Evolutionary conservation across 1,284 basidiomycete species (phyloP), one percentile per base, ranked within the genome.

Genomic region (Trametes sp.): DNA sequence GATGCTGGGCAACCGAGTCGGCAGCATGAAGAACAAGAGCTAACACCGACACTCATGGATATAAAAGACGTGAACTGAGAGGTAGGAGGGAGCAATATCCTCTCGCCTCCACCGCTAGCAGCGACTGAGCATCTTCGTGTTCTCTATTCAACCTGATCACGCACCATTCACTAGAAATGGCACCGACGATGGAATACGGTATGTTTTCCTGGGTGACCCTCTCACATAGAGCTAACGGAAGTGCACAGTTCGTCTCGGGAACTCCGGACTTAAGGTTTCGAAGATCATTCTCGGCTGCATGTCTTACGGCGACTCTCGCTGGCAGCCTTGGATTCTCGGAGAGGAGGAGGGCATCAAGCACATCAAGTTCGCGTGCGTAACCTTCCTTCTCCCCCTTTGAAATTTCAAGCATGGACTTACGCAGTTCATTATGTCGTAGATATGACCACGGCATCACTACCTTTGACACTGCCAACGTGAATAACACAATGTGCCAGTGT

Each of bases 351-450:
- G 65, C 19, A 63, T 76, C 42, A 50, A 54, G 52, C 59, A 78
- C 59, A 76, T 81, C 69, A 77, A 79, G 69, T 72, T 65, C 19
- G 79, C 78, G 76, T 60, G 8, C 7, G 59, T 75, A 50, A 23
- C n/a, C n/a, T n/a, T n/a, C n/a, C n/a, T n/a, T n/a, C n/a, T 31
- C 11, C 11, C 7, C 10, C 16, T 0, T 16, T 2, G 24, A 19
- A 26, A 41, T 24, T 7, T 13, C 4, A 48, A n/a, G n/a, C n/a
- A 79, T 81, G 42, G 75, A 79, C 29, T 71, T 81, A 19, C 79
- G 80, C 19, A 75, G 74, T 26, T 78, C 75, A 84, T 94, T 31
- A 81, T 94, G 80, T 93, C 91, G 36, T 94, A 71, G 70, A 7
- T 73, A 76, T 63, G 77, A 80, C 8, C 63, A 71, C 24, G 83